Evolutionary conservation across 805 yeast genomes (phyloP), one percentile per base, ranked within the genome.

Genomic region (Candida alai): DNA sequence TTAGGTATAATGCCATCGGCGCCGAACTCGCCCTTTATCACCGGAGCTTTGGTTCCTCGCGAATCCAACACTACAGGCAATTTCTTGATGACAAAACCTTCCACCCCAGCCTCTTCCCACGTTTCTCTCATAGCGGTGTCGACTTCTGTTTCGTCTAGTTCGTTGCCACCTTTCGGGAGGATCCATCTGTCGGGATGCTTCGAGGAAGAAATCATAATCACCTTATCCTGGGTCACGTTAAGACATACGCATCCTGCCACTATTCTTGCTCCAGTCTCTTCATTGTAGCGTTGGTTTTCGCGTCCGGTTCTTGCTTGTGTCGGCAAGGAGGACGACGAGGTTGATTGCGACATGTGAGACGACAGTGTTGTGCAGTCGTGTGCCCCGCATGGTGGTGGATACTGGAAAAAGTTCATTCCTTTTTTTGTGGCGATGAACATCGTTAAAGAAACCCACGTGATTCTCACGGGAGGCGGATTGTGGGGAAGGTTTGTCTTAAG

Each of bases 71-170:
- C 80, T 1, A 74, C 65, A 0, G 90, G 94, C 26, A 90, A 60
- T 39, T 68, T 67, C 25, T 52, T 47, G 4, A 65, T 48, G 4
- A 88, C 68, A 12, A 54, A 61, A 6, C 97, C 96, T 22, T 72
- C 73, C 16, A 84, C 84, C 0, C 98, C 98, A 0, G 95, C 93
- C 60, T 93, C 98, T 57, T 93, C 98, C 98, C 98, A 93, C 0
- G 95, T 85, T 54, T 93, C 98, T 39, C 98, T 68, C 12, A 72
- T 64, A 0, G 97, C 97, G 4, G 84, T 62, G 4, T 60, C 54
- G 6, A 53, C 56, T 26, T 65, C 71, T 4, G 62, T 58, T 57
- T 86, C 98, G 56, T 93, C 98, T 19, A 54, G 54, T 58, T 93
- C 98, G 24, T 89, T 79, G 1, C 98, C 98, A 21, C 98, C 98